Base-by-base conservation (phyloP, 2,329 filamentous ascomycete genomes). In the Leptodontidium sp. region DNA sequence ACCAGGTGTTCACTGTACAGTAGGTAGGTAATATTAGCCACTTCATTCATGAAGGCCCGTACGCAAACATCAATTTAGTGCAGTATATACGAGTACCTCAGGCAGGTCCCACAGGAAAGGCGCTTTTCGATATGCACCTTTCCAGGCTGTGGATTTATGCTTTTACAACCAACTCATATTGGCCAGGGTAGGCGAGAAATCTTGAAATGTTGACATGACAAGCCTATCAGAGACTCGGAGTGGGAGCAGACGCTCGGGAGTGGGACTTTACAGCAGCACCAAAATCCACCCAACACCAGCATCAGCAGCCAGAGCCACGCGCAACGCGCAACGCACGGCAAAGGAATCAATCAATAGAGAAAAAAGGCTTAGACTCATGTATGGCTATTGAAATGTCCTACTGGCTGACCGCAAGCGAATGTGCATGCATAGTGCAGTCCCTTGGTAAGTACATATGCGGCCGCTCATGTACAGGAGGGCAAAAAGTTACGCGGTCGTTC, bases 391-490 rank as follows among this genome's bases (percentile, higher is more conserved):
- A 59, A 59, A 59, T 59, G 38, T n/a, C 57, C 57, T 43, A 72
- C 55, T 72, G 69, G 71, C 29, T 32, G 38, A 29, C 5, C 38
- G 14, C 17, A 71, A 68, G 70, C 71, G 71, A 73, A 65, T 14
- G 68, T 73, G 66, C 65, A 70, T 66, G 43, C 15, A 32, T 15
- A n/a, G 14, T 32, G 32, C 29, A 29, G 21, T 32, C 29, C 29
- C 29, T 32, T 32, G 29, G 38, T 32, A 47, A 43, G 40, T 50
- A 21, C 45, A n/a, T 32, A 58, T 58, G 55, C 55, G 55, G 55
- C 35, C 35, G 57, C 57, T 43, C 57, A 59, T 59, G 57, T 38
- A 40, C 32, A 24, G 47, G 62, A 40, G n/a, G 40, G 32, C 3
- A 58, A 38, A 57, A 57, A 38, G 15, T 40, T 58, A 58, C 17